These are phyloP conservation scores for Aurinia saxatilis DNA, from an alignment of 345 rosid species.

Conservation along the genomic window DNA sequence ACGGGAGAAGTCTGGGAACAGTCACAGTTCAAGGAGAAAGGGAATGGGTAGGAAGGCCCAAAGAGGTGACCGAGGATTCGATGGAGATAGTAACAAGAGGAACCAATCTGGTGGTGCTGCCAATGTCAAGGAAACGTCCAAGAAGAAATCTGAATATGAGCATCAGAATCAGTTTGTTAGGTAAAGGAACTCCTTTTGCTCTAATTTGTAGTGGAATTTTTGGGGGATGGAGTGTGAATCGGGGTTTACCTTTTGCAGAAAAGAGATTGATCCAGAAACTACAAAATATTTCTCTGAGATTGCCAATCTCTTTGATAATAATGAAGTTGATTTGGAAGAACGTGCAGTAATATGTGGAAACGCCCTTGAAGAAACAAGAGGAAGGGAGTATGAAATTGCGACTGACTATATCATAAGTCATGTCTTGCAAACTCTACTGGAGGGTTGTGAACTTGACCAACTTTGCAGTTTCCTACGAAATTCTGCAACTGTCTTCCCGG, in stretches of 20 bases:
- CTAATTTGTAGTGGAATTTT: background rate
- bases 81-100: slow-evolving; percentile 35
- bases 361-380: slow-evolving; percentile 83
- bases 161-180: slow-evolving; percentile 48
- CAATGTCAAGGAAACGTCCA: slow-evolving; percentile 21
- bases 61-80: slow-evolving; percentile 40
- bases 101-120: slow-evolving; percentile 21
- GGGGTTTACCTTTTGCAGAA: slow-evolving; percentile 39
- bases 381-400: slow-evolving; percentile 76
- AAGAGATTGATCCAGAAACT: slow-evolving; percentile 80
- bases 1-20: slow-evolving; percentile 36
- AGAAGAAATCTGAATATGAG: slow-evolving; percentile 38
- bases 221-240: background rate
- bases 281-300: slow-evolving; percentile 75
- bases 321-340: slow-evolving; percentile 68
- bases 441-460: slow-evolving; percentile 76
- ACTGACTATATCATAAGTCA: slow-evolving; percentile 90
- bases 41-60: slow-evolving; percentile 46
- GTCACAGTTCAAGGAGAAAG: slow-evolving; percentile 31
- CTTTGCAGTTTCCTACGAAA: slow-evolving; percentile 73
- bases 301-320: slow-evolving; percentile 72
- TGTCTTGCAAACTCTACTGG: slow-evolving; percentile 73
- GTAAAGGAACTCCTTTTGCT: slow-evolving; percentile 20
- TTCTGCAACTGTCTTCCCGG: slow-evolving; percentile 57
- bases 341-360: slow-evolving; percentile 59